Evolutionary conservation across 83 land plant species (phyloP), one percentile per base, ranked within the genome.

Genomic region (Thuja plicata): DNA sequence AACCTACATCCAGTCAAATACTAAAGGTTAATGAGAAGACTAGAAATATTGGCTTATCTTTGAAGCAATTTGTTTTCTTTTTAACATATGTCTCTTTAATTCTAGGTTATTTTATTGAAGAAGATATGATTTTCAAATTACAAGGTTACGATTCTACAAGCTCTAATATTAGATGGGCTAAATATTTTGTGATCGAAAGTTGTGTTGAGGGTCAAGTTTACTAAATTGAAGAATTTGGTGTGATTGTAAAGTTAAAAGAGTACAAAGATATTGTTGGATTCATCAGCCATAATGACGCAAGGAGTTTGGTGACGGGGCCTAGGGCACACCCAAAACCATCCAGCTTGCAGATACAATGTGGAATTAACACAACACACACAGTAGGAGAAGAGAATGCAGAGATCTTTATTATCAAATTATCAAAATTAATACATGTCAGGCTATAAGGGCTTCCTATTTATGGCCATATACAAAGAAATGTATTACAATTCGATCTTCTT

Each of bases 61-160:
- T 98, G 92, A 96, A 97, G 93, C 99, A 98, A 88, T 98, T 99
- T 30, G 86, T 43, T 50, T 98, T 98, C 87, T 93, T 89, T 87
- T 97, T 99, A 62, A 95, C 96, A 8, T 95, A 97, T 89, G 95
- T 92, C 54, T 95, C 99, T 2, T 94, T 96, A 77, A 90, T 98
- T 77, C 91, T 95, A 78, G 97, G 96, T 6, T 98, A 97, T 89
- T 98, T 98, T 88, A 77, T 94, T 52, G 90, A 90, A 54, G 99
- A 96, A 55, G 99, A 97, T 79, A 94, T 94, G 99, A 96, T 97
- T 85, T 94, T 95, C 32, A 86, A 90, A 62, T 86, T 97, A 87
- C 94, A 94, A 38, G 30, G 85, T 10, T 85, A 84, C 71, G 89
- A 92, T 1, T 71, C 89, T 19, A 88, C 80, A 9, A 86, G 70